phyloP scores from a whole-genome alignment of 2,329 filamentous ascomycete genomes.

The Didymella arachidicola region DNA sequence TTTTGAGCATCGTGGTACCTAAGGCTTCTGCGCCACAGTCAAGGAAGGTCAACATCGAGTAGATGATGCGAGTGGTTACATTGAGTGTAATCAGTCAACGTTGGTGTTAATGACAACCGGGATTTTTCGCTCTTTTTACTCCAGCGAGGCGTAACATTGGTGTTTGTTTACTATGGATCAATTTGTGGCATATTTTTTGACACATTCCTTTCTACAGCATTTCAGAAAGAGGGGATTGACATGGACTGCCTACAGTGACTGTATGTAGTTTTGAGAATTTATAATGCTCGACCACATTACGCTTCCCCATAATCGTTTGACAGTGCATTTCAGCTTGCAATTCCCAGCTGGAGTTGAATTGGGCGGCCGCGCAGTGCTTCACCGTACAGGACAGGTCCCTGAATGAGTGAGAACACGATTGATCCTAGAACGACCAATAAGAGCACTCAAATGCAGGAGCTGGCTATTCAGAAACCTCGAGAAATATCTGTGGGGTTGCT shows the following conservation, averaged over 20 bases:
- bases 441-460: no score
- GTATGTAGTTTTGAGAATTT: neutral
- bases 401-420: no score
- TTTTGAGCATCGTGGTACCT: slow-evolving; percentile 65
- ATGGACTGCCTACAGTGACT: neutral
- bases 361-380: neutral
- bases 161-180: neutral
- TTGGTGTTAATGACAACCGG: neutral
- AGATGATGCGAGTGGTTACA: neutral
- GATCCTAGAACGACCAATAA: no score
- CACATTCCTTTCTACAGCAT: neutral
- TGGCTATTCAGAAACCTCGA: no score
- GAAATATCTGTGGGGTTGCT: no score
- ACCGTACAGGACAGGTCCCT: no score
- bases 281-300: neutral
- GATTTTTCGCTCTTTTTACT: neutral
- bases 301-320: neutral
- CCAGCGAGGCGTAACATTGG: neutral
- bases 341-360: neutral
- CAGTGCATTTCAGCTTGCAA: neutral
- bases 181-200: neutral
- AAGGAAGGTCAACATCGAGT: slow-evolving; percentile 62
- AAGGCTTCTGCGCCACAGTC: slow-evolving; percentile 59
- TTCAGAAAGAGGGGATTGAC: neutral
- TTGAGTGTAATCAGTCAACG: no score